Base-by-base conservation (phyloP, 2,329 filamentous ascomycete genomes). In the Beauveria scarabaeidicola region DNA sequence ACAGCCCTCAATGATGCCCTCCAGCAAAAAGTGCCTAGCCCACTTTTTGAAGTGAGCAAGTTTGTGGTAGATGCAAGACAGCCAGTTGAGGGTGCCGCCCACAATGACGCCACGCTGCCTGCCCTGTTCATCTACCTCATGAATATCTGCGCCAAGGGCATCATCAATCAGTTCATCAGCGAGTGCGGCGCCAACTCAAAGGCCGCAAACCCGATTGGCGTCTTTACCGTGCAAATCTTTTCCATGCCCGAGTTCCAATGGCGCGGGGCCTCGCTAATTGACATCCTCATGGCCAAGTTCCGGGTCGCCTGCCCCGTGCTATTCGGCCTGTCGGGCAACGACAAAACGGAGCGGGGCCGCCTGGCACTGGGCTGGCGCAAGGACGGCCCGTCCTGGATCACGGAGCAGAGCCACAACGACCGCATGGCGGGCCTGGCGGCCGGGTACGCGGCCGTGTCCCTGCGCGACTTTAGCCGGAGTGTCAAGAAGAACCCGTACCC, bases 201-300 rank as follows among this genome's bases (percentile, higher is more conserved):
- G 62, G 80, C 83, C 6, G 90, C 90, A 10, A 89, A 94, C 65
- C 87, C 89, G 0, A 81, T 95, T 48, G 91, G 91, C n/a, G 83
- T 93, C 25, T 78, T 92, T 25, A 81, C 86, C 1, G 88, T 87
- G 7, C 84, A 86, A 63, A 81, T 95, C 32, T 93, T 95, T 69
- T 87, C 89, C 1, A 79, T 82, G 56, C 78, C 83, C 19, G 79
- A 83, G 17, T 88, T 90, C 68, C 77, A 81, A 58, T 89, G 85
- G 79, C 81, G 86, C 54, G 87, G 84, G 9, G 74, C 81, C 52
- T 81, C 86, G 1, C 78, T 96, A 61, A 86, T 91, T 56, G 90
- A 95, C 69, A 89, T 97, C 61, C 78, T 97, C 32, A 87, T 96
- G 67, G 78, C 92, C 58, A 97, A 97, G 72, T 89, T 90, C 67